Base-by-base conservation (phyloP, 257 asterid species). In the Parsonsia alboflavescens region DNA sequence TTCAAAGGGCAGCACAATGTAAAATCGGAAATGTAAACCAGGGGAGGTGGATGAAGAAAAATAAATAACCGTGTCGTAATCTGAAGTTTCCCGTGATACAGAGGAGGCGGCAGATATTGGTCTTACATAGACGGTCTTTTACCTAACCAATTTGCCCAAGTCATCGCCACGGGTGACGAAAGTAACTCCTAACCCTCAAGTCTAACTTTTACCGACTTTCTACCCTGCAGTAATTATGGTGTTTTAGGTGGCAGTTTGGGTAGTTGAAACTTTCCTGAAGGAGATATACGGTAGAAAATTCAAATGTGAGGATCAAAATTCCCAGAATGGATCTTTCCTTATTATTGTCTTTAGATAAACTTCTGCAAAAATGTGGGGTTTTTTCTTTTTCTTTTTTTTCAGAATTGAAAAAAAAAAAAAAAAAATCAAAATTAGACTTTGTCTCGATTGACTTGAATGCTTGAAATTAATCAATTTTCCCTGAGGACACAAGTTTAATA, bases 211-310 rank as follows among this genome's bases (percentile, higher is more conserved):
- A 24, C 70, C 70, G 9, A 61, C 16, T 45, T 61, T 22, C n/a
- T n/a, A 59, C 24, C 39, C 16, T 19, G 33, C 33, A 13, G 42
- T 73, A 61, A 46, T 26, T 45, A 45, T 16, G 28, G 24, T 36
- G 8, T 10, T 59, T 19, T 26, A 72, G 53, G 53, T 72, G 71
- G 22, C 42, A 45, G 57, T 42, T 44, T 58, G 58, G 77, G 70
- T 59, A 17, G 77, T 59, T 61, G 58, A 45, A 61, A 28, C 21
- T 21, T 72, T n/a, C 24, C 53, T 0, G 39, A 30, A 16, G 2
- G 12, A 3, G 39, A 13, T 2, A 16, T 9, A 22, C 2, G 13
- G 0, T 22, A 0, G 1, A 58, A 7, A n/a, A 7, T 1, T 7
- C 9, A 1, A 57, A 13, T 42, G 7, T 42, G 7, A 42, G 9